phyloP scores from a whole-genome alignment of 2,329 filamentous ascomycete species.

The Pseudocercospora ulei region DNA sequence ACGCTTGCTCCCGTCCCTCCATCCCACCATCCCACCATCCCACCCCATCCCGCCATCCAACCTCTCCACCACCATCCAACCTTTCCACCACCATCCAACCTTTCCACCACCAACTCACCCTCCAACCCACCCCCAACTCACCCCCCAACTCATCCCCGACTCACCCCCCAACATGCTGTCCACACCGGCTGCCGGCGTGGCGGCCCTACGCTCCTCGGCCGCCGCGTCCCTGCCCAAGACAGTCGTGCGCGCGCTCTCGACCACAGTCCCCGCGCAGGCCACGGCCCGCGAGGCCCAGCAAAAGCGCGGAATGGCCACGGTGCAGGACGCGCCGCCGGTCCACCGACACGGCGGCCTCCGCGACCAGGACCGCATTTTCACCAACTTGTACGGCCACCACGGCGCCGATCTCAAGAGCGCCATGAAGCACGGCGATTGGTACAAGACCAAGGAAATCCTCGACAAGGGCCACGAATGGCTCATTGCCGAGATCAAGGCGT shows the following conservation, averaged over 20 bases:
- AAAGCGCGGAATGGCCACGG: constrained; percentile 58
- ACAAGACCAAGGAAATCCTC: constrained; percentile 98
- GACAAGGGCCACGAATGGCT: constrained; percentile 98
- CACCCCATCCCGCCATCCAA: too few species aligned
- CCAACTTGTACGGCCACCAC: constrained; percentile 92
- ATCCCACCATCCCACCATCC: constrained; percentile 8
- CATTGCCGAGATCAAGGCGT: constrained; percentile 94
- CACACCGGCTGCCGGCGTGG: constrained; percentile 28
- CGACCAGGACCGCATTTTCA: constrained; percentile 98
- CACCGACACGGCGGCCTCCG: constrained; percentile 71
- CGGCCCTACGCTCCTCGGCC: constrained; percentile 27
- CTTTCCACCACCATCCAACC: constrained; percentile 8
- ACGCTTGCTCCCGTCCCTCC: constrained; percentile 8
- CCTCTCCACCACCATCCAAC: constrained; percentile 1
- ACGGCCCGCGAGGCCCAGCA: constrained; percentile 39
- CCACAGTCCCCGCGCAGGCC: constrained; percentile 25
- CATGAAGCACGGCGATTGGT: constrained; percentile 97
- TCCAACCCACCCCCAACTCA: too few species aligned
- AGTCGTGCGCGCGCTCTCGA: constrained; percentile 31
- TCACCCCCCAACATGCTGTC: constrained; percentile 28
- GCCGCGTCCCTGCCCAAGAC: constrained; percentile 24
- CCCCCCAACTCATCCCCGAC: constrained; percentile 8
- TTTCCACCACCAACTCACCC: constrained; percentile 27
- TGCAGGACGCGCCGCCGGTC: constrained; percentile 48
- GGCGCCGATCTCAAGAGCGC: constrained; percentile 85